Percentiles rank a stretch among this genome's conserved stretches.
phyloP scores from a whole-genome alignment of 495 filamentous ascomycete species.

The Echria macrotheca region DNA sequence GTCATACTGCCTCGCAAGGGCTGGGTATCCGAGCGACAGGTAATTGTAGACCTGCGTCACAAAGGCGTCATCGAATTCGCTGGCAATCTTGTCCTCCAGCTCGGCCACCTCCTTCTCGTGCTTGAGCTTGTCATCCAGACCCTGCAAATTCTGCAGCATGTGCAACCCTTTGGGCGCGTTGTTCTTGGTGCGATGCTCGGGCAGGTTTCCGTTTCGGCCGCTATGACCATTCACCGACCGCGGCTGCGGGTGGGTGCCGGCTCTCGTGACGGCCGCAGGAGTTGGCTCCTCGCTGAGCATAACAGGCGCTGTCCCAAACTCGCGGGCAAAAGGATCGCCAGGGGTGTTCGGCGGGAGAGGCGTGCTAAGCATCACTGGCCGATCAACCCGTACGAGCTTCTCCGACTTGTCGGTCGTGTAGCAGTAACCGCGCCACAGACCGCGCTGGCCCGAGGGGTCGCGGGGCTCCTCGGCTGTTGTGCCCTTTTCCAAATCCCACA shows the following conservation, averaged over 20 bases:
- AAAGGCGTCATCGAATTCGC: constrained; percentile 75
- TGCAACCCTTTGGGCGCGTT: constrained; percentile 36
- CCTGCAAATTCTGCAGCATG: constrained; percentile 43
- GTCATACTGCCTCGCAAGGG: constrained; percentile 75
- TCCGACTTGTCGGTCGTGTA: constrained; percentile 36
- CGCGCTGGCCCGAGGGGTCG: constrained; percentile 41
- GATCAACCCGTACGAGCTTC: constrained; percentile 31
- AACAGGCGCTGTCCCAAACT: constrained; percentile 25
- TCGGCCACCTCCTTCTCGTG: constrained; percentile 45
- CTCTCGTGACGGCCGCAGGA: constrained; percentile 6
- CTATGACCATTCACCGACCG: constrained; percentile 9
- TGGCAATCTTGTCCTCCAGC: constrained; percentile 48
- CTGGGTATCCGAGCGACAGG: constrained; percentile 83
- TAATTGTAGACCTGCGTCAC: constrained; percentile 96
- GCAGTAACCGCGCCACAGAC: constrained; percentile 68
- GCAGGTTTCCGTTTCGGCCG: constrained; percentile 7
- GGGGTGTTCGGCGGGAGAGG: constrained; percentile 25
- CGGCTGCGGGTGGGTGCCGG: constrained; percentile 5
- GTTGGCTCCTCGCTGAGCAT: constrained; percentile 24
- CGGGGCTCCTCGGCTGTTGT: constrained; percentile 39
- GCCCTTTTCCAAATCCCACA: constrained; percentile 29
- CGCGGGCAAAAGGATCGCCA: constrained; percentile 34
- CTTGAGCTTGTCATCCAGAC: constrained; percentile 43
- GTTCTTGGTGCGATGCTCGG: constrained; percentile 26
- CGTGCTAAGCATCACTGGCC: constrained; percentile 34